Evolutionary conservation across 495 filamentous ascomycete genomes (phyloP).

Genomic region (Bacidia rubella): DNA sequence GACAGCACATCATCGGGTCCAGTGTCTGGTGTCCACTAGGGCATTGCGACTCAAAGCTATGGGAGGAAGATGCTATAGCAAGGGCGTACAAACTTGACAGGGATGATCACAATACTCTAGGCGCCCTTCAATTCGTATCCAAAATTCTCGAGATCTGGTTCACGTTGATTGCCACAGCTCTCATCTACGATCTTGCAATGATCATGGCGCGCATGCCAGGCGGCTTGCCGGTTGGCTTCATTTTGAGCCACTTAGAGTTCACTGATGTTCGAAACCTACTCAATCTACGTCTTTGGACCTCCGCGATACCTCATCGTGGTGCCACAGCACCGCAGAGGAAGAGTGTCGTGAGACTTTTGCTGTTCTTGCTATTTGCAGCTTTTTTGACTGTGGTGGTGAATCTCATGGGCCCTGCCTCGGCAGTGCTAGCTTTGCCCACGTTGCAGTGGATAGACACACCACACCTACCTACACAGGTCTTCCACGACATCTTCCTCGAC

Average conservation of each 20-base stretch:
- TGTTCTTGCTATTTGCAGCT: constrained; percentile 15
- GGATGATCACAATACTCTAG: constrained; percentile 16
- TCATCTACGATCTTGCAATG: constrained; percentile 19
- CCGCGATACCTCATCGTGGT: constrained; percentile 7
- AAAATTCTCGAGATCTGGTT: constrained; percentile 22
- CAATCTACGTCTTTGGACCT: constrained; percentile 16
- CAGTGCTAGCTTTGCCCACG: constrained; percentile 17
- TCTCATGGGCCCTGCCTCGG: constrained; percentile 20
- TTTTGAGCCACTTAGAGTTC: constrained; percentile 19
- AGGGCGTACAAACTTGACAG: constrained; percentile 12
- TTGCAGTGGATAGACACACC: constrained; percentile 14
- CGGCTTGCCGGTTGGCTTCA: constrained; percentile 19
- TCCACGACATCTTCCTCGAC: background rate
- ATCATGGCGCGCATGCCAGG: constrained; percentile 12
- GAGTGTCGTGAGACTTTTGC: constrained; percentile 7
- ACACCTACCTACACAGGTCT: constrained; percentile 5
- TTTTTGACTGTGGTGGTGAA: constrained; percentile 17
- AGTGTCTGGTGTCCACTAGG: constrained; percentile 17
- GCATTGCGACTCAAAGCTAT: constrained; percentile 6
- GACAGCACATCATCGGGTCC: constrained; percentile 14
- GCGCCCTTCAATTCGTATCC: constrained; percentile 20
- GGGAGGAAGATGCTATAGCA: constrained; percentile 2
- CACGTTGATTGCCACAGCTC: constrained; percentile 17
- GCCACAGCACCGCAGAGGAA: background rate
- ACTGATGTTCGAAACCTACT: constrained; percentile 14